phyloP scores from a whole-genome alignment of 495 filamentous ascomycete species.

The Parathielavia appendiculata region DNA sequence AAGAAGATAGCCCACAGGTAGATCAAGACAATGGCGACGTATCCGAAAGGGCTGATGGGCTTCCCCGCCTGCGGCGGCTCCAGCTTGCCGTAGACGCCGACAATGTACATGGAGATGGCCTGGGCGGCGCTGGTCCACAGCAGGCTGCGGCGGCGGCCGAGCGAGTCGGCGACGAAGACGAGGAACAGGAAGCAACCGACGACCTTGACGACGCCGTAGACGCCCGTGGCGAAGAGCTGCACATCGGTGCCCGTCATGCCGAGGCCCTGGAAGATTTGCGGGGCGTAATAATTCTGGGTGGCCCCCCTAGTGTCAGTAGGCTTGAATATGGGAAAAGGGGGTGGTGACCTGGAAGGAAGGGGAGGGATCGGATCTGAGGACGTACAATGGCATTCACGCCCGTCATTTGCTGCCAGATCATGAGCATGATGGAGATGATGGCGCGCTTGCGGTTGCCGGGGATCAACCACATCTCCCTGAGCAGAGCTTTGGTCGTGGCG shows the following conservation, averaged over 20 bases:
- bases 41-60: slow-evolving; percentile 53
- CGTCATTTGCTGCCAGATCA: slow-evolving; percentile 70
- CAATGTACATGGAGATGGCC: slow-evolving; percentile 62
- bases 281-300: slow-evolving; percentile 60
- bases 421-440: slow-evolving; percentile 43
- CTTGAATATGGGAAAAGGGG: no score
- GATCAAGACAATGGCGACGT: slow-evolving; percentile 61
- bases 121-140: slow-evolving; percentile 67
- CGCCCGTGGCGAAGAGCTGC: slow-evolving; percentile 56
- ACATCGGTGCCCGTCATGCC: slow-evolving; percentile 50
- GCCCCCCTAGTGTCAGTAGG: no score
- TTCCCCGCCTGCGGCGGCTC: slow-evolving; percentile 50
- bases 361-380: no score
- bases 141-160: slow-evolving; percentile 63
- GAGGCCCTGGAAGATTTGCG: slow-evolving; percentile 61
- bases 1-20: slow-evolving; percentile 66
- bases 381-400: slow-evolving; percentile 50
- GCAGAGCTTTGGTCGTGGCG: slow-evolving; percentile 53
- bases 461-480: slow-evolving; percentile 65
- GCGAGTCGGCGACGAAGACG: slow-evolving; percentile 64
- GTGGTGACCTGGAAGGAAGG: no score
- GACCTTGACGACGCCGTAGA: slow-evolving; percentile 59
- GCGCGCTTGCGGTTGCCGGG: slow-evolving; percentile 47
- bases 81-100: slow-evolving; percentile 66
- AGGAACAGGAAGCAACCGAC: slow-evolving; percentile 55